phyloP scores from a whole-genome alignment of 1,284 basidiomycete genomes.

The Marasmius tenuissimus region DNA sequence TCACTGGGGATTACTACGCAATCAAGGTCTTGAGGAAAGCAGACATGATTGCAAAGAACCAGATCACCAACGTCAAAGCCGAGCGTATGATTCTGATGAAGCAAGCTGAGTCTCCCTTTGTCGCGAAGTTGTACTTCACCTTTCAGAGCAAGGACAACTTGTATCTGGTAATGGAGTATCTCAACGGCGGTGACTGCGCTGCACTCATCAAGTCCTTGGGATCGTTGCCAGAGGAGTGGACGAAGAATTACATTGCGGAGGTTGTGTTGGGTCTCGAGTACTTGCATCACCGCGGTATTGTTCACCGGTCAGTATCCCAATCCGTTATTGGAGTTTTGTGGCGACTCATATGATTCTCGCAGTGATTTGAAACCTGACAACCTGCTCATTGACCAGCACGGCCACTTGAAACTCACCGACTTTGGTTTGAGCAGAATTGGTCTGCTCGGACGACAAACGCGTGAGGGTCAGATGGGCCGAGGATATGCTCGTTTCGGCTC shows the following conservation, averaged over 20 bases:
- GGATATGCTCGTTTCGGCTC: conserved; percentile 63
- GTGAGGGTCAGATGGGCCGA: conserved; percentile 66
- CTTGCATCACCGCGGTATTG: conserved; percentile 90
- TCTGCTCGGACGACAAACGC: conserved; percentile 93
- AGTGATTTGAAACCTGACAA: conserved; percentile 99
- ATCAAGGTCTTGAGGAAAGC: conserved; percentile 99
- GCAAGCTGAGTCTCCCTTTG: conserved; percentile 98
- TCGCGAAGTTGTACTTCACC: conserved; percentile 97
- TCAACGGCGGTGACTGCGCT: conserved; percentile 97
- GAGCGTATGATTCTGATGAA: conserved; percentile 99
- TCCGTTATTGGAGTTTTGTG: not conserved
- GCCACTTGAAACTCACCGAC: conserved; percentile 96
- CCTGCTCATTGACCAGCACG: conserved; percentile 92
- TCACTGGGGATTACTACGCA: conserved; percentile 97
- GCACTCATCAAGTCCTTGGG: conserved; percentile 96
- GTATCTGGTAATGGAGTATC: conserved; percentile 98
- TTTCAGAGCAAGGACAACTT: conserved; percentile 99
- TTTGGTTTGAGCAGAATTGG: conserved; percentile 98
- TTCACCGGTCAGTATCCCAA: conserved; percentile 80
- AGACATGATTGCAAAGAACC: conserved; percentile 99
- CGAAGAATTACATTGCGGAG: conserved; percentile 94
- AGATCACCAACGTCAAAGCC: conserved; percentile 99
- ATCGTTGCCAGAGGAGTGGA: conserved; percentile 93
- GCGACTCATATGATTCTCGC: conserved; percentile 14
- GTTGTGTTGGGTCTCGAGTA: conserved; percentile 95